Evolutionary conservation across 192 early-diverging fungal genomes (phyloP).

Genomic region (Dissophora ornata): DNA sequence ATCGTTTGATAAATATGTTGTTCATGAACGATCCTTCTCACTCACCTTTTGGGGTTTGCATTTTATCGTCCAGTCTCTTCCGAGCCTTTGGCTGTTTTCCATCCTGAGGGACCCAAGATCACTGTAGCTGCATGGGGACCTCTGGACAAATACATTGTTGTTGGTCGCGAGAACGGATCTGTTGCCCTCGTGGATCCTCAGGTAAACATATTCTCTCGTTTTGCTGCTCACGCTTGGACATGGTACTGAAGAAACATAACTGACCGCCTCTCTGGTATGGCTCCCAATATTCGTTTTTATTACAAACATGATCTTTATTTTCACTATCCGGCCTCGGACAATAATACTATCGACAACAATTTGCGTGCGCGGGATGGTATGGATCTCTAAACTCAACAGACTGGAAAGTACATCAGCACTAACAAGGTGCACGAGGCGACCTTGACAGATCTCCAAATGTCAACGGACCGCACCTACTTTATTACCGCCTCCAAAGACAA

Average conservation of each 20-base stretch:
- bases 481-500: constrained; percentile 97
- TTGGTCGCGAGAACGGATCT: constrained; percentile 93
- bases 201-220: too few relatives aligned
- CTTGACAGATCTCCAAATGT: constrained; percentile 96
- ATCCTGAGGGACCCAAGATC: constrained; percentile 83
- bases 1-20: too few relatives aligned
- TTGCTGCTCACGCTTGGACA: too few relatives aligned
- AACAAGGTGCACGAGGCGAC: constrained; percentile 74
- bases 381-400: constrained; percentile 47
- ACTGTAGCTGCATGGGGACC: constrained; percentile 94
- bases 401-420: constrained; percentile 74
- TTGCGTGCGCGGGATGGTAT: too few relatives aligned
- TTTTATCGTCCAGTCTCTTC: constrained; percentile 68
- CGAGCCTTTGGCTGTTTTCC: constrained; percentile 80
- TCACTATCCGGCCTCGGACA: too few relatives aligned
- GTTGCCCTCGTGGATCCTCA: constrained; percentile 91
- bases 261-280: too few relatives aligned
- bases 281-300: too few relatives aligned
- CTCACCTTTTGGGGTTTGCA: too few relatives aligned
- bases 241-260: too few relatives aligned
- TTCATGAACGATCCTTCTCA: too few relatives aligned
- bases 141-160: constrained; percentile 93
- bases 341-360: too few relatives aligned
- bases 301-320: too few relatives aligned
- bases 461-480: constrained; percentile 88